Percentiles rank a stretch among this genome's conserved stretches.
These are phyloP conservation scores for Zygnema circumcarinatum DNA, from an alignment of 139 green algal genomes.

Conservation along the genomic window DNA sequence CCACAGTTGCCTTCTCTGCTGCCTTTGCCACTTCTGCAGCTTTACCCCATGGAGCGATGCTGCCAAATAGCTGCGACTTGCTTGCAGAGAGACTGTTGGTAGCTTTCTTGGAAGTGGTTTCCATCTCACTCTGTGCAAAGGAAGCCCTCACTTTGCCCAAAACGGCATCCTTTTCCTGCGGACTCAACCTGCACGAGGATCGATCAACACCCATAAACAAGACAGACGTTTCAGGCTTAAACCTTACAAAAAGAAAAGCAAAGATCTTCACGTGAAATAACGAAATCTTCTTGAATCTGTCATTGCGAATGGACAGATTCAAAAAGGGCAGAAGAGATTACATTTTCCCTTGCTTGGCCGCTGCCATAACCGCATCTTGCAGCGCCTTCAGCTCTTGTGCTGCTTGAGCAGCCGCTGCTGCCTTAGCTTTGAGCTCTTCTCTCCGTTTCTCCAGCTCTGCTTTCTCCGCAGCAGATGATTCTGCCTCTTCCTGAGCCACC, in stretches of 20 bases:
- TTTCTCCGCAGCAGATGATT: constrained; percentile 8
- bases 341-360: constrained; percentile 36
- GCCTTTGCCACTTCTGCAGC: constrained; percentile 41
- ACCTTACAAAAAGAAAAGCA: too few relatives aligned
- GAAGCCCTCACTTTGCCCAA: constrained; percentile 7
- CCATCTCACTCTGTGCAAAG: background rate
- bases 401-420: background rate
- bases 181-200: constrained; percentile 39
- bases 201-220: background rate
- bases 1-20: constrained; percentile 18
- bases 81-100: background rate
- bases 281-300: too few relatives aligned
- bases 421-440: constrained; percentile 39
- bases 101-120: background rate
- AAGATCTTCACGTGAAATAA: too few relatives aligned
- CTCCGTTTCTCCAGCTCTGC: constrained; percentile 9
- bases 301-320: too few relatives aligned
- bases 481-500: background rate
- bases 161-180: constrained; percentile 35
- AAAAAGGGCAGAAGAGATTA: background rate
- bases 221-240: background rate
- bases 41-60: constrained; percentile 4
- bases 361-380: constrained; percentile 18
- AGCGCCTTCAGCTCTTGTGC: constrained; percentile 38
- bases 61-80: constrained; percentile 11